Base-by-base conservation (phyloP, 176 grass and related monocot genomes). In the Rhynchospora breviuscula region DNA sequence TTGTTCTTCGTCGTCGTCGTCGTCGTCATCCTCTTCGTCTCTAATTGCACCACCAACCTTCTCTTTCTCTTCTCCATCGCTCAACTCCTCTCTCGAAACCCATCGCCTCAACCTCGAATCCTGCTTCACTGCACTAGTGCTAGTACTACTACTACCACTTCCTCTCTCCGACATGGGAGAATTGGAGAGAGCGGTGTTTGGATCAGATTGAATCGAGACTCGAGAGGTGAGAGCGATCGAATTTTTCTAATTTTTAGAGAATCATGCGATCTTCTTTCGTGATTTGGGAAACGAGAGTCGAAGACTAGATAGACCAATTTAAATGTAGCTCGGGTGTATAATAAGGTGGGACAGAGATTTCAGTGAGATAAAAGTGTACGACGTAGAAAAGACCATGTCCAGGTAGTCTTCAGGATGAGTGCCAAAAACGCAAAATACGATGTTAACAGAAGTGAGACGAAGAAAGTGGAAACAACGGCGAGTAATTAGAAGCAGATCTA, bases 41-140 rank as follows among this genome's bases (percentile, higher is more conserved):
- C 80, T 63, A 75, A 88, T 77, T 40, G 57, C 45, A 7, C 58
- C 45, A 5, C 58, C 79, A 3, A 44, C 40, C 3, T 12, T 26
- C 10, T 9, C n/a, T 14, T 8, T 48, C 31, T 18, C 78, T 44
- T 74, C 87, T 33, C 86, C 85, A 0, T 87, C 83, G 25, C 86
- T 89, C 8, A 88, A 78, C 51, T 90, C 91, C 84, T 90, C 92
- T 59, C 86, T 91, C 54, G 92, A 87, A 80, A 94, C 87, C 92
- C 92, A 94, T 52, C 87, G 81, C 89, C 82, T 85, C 79, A 89
- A 85, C 61, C 90, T 64, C 12, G 91, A 93, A 78, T 88, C 86
- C 56, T 84, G 84, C 88, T 85, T 93, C 56, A 86, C 69, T 73
- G 86, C 81, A 52, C 56, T 31, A 31, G n/a, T 44, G 21, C 10